Conservation (phyloP, 495 filamentous ascomycete species). For the Hyphodiscus hymeniophilus region DNA sequence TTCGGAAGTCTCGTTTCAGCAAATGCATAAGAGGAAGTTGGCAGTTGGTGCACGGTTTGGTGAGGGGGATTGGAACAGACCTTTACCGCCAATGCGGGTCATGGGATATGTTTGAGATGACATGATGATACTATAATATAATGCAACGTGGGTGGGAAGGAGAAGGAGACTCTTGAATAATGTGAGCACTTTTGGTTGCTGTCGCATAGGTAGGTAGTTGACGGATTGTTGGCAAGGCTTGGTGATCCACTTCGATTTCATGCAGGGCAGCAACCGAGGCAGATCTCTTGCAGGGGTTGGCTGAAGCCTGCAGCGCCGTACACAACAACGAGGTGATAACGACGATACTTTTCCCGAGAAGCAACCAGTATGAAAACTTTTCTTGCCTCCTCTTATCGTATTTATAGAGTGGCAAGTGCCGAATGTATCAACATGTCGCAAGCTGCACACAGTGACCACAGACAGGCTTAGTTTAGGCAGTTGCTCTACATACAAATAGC, state of each 20-base stretch:
- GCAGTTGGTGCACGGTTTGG: neutral
- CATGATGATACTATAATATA: neutral
- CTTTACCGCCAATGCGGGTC: conserved; percentile 2
- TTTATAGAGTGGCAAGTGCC: no score
- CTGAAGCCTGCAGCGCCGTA: no score
- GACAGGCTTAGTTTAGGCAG: no score
- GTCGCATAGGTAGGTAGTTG: neutral
- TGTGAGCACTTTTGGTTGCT: neutral
- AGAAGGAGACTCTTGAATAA: neutral
- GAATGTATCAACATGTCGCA: no score
- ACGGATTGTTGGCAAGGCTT: neutral
- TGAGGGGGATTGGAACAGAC: neutral
- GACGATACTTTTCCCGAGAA: no score
- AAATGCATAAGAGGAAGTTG: neutral
- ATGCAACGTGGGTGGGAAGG: neutral
- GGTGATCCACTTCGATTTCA: neutral
- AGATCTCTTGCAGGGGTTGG: neutral
- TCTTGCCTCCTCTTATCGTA: no score
- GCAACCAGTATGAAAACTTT: no score
- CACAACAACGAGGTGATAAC: no score
- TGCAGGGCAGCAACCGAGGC: neutral
- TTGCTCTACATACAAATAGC: no score
- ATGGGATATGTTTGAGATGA: conserved; percentile 3
- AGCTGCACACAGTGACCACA: no score
- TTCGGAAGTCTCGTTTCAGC: neutral